phyloP scores from a whole-genome alignment of 2,329 filamentous ascomycete species.

The Botryosphaeria dothidea region DNA sequence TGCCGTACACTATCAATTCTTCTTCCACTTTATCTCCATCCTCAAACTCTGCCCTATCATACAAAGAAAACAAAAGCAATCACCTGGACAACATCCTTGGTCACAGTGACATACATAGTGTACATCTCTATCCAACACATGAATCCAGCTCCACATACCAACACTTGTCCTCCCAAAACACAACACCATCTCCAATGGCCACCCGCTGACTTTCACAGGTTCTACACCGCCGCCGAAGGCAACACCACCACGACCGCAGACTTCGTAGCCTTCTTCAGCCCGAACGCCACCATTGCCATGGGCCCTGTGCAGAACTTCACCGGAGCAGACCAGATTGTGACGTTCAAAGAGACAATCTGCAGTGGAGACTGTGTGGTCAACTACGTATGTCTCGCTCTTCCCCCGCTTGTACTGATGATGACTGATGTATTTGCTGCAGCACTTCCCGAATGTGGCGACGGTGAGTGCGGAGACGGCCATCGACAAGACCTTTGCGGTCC shows the following conservation, averaged over 20 bases:
- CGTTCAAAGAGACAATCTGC: background rate
- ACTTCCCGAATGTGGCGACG: background rate
- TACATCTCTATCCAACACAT: too few relatives aligned
- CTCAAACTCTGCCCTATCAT: too few relatives aligned
- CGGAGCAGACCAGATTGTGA: background rate
- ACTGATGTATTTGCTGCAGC: background rate
- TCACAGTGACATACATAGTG: too few relatives aligned
- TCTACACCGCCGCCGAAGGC: background rate
- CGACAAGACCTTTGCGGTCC: background rate
- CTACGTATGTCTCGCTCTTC: background rate
- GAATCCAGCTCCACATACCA: too few relatives aligned
- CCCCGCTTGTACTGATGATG: background rate
- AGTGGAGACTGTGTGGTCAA: background rate
- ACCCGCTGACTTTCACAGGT: too few relatives aligned
- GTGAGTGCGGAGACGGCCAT: background rate
- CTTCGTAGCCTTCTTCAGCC: background rate
- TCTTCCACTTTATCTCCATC: too few relatives aligned
- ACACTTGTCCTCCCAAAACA: too few relatives aligned
- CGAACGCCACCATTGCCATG: background rate
- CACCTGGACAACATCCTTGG: too few relatives aligned
- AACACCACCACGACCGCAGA: background rate
- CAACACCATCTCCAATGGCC: too few relatives aligned
- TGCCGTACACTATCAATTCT: background rate
- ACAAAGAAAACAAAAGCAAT: too few relatives aligned
- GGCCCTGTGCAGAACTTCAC: background rate